phyloP scores from a whole-genome alignment of 108 stramenopile species.

The Aurantiochytrium sp. region DNA sequence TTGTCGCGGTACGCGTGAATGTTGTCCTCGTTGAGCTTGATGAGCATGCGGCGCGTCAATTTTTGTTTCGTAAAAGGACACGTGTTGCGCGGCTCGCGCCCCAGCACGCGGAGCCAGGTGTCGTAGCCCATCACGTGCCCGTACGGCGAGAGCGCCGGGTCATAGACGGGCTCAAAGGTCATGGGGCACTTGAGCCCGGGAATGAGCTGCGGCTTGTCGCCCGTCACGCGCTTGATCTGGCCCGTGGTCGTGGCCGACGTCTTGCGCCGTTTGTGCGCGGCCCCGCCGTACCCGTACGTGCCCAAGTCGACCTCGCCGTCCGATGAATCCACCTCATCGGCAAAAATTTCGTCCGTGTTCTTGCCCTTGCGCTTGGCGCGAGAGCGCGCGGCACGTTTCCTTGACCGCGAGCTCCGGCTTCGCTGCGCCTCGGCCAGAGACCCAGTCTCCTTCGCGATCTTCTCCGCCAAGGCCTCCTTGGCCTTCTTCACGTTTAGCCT shows the following conservation, averaged over 20 bases:
- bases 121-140: conserved; percentile 23
- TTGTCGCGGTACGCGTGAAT: background rate
- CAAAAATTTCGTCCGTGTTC: background rate
- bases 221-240: background rate
- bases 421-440: background rate
- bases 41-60: background rate
- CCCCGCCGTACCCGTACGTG: background rate
- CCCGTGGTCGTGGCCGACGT: background rate
- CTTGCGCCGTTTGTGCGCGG: background rate
- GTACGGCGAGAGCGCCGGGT: conserved; percentile 8
- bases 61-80: conserved; percentile 29
- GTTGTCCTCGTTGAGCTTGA: conserved; percentile 2
- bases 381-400: background rate
- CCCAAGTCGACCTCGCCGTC: background rate
- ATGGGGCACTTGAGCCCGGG: conserved; percentile 28
- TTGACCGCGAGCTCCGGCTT: background rate
- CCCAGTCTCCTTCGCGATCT: background rate
- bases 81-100: background rate
- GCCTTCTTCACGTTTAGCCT: background rate
- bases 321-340: conserved; percentile 15
- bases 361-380: background rate
- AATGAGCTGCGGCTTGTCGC: conserved; percentile 8
- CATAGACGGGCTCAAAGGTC: background rate
- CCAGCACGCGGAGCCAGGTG: conserved; percentile 21
- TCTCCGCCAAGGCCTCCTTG: background rate